phyloP scores from a whole-genome alignment of 352 stramenopile species.

The Phytophthora uliginosa region DNA sequence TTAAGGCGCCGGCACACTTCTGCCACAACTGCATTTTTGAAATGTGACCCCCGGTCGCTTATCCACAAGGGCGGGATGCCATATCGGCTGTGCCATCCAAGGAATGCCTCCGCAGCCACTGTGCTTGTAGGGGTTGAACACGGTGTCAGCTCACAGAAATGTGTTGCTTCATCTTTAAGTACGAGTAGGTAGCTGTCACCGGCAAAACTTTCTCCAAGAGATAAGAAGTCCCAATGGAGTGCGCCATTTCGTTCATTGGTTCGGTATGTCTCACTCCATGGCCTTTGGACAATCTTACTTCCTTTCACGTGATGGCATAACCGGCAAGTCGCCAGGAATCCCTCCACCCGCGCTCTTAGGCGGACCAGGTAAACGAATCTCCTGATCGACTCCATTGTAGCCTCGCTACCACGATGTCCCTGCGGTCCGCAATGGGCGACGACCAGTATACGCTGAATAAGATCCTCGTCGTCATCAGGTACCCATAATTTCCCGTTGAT shows the following conservation, averaged over 20 bases:
- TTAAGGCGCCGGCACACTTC: conserved; percentile 26
- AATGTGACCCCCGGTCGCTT: conserved; percentile 37
- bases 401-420: background rate
- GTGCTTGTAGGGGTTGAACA: conserved; percentile 21
- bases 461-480: background rate
- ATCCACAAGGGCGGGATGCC: conserved; percentile 30
- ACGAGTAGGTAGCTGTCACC: conserved; percentile 18
- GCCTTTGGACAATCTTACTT: conserved; percentile 16
- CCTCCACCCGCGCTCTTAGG: conserved; percentile 11
- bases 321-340: conserved; percentile 8
- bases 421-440: background rate
- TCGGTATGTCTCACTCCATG: conserved; percentile 18
- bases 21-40: conserved; percentile 37
- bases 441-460: background rate
- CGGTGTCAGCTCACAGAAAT: conserved; percentile 13
- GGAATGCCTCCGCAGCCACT: conserved; percentile 23
- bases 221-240: conserved; percentile 19
- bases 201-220: conserved; percentile 13
- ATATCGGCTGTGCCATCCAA: conserved; percentile 39
- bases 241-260: conserved; percentile 23
- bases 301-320: conserved; percentile 21
- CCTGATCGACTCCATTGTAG: background rate
- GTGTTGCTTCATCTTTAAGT: conserved; percentile 22
- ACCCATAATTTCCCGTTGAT: background rate
- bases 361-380: conserved; percentile 1